These are phyloP conservation scores for Pulicaria dysenterica DNA, from an alignment of 129 eudicot genomes.

Conservation along the genomic window DNA sequence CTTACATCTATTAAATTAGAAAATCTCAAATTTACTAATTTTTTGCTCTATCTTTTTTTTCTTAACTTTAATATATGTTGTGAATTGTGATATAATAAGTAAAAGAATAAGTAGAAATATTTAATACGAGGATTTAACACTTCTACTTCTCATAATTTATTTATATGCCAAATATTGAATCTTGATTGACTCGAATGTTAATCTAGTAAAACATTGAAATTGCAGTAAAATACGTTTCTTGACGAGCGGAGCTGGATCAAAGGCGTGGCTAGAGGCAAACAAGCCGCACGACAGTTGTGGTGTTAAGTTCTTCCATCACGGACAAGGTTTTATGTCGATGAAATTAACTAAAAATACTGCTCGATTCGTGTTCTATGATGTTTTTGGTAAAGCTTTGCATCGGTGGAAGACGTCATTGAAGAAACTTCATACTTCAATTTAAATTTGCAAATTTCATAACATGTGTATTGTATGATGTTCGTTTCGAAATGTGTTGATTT, in stretches of 20 bases:
- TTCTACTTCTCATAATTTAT: too few relatives aligned
- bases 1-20: too few relatives aligned
- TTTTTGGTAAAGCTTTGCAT: constrained; percentile 50
- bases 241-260: constrained; percentile 74
- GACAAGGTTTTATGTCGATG: constrained; percentile 61
- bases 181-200: too few relatives aligned
- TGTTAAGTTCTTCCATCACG: constrained; percentile 53
- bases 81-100: too few relatives aligned
- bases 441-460: constrained; percentile 7
- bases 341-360: constrained; percentile 42
- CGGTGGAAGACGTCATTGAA: constrained; percentile 46
- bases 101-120: too few relatives aligned
- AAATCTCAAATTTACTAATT: too few relatives aligned
- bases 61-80: too few relatives aligned
- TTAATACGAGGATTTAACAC: too few relatives aligned
- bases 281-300: constrained; percentile 33
- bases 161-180: too few relatives aligned
- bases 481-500: not conserved
- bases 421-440: constrained; percentile 41
- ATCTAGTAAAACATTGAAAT: not conserved
- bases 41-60: too few relatives aligned
- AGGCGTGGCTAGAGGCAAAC: constrained; percentile 54
- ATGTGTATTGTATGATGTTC: not conserved
- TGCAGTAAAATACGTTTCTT: constrained; percentile 56
- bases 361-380: constrained; percentile 50